Conservation (phyloP, 2,329 filamentous ascomycete species). For the Dactylellina leptospora region DNA sequence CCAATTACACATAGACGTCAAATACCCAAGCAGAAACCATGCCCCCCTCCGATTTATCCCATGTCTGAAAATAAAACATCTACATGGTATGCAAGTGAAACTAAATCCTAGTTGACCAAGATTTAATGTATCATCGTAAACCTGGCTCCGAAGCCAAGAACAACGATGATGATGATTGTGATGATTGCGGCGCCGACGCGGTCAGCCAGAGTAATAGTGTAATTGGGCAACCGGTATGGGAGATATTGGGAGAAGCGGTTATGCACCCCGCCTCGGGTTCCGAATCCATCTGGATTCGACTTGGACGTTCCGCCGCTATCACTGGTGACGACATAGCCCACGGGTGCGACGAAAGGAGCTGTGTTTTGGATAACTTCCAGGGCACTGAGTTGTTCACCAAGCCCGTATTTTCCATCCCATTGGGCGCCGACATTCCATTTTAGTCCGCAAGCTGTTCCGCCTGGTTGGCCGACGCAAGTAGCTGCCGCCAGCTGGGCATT, state of each 20-base stretch:
- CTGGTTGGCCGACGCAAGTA: conserved; percentile 70
- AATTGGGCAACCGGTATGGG: conserved; percentile 34
- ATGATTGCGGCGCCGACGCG: conserved; percentile 40
- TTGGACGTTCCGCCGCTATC: conserved; percentile 69
- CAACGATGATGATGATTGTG: conserved; percentile 37
- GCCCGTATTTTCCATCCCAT: conserved; percentile 70
- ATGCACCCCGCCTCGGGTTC: conserved; percentile 40
- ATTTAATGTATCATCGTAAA: conserved; percentile 50
- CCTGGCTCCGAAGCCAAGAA: conserved; percentile 29
- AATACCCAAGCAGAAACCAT: too few relatives aligned
- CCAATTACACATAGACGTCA: too few relatives aligned
- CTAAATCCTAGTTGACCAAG: too few relatives aligned
- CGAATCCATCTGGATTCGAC: conserved; percentile 59
- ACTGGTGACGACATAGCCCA: conserved; percentile 62
- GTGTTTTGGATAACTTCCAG: conserved; percentile 70
- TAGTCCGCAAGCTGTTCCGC: conserved; percentile 70
- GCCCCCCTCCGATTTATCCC: too few relatives aligned
- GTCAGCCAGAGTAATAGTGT: conserved; percentile 23
- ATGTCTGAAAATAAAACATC: not conserved
- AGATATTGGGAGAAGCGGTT: conserved; percentile 37
- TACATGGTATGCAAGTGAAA: not conserved
- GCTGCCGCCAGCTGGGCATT: conserved; percentile 70
- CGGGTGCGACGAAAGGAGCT: conserved; percentile 62
- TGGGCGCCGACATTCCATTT: conserved; percentile 69
- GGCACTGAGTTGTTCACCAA: conserved; percentile 75